These are phyloP conservation scores for Keithomyces neogunnii DNA, from an alignment of 2,329 filamentous ascomycete species.

Conservation along the genomic window DNA sequence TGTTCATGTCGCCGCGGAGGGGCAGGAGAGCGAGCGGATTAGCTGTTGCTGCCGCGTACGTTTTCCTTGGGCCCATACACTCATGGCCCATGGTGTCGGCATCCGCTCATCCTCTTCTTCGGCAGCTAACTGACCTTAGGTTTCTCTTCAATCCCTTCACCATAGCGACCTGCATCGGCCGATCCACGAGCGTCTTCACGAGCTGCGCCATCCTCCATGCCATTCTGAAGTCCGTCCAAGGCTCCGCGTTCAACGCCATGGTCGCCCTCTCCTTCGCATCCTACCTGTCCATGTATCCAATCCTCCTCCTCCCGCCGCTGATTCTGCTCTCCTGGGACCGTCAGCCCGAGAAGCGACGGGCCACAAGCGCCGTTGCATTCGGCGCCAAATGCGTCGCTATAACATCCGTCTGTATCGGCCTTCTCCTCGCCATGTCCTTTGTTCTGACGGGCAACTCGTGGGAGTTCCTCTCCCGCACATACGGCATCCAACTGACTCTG, in stretches of 20 bases:
- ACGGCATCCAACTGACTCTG: constrained; percentile 84
- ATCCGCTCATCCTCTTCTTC: no score
- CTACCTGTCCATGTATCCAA: constrained; percentile 87
- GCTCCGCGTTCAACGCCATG: constrained; percentile 66
- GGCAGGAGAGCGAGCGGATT: constrained; percentile 65
- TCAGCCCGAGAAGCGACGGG: constrained; percentile 26
- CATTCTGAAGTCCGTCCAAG: constrained; percentile 69
- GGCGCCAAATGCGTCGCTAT: constrained; percentile 42
- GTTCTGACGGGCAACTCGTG: constrained; percentile 68
- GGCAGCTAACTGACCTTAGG: constrained; percentile 31
- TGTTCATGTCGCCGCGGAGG: constrained; percentile 72
- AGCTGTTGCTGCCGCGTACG: constrained; percentile 71
- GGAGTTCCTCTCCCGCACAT: constrained; percentile 83
- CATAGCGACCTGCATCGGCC: constrained; percentile 79
- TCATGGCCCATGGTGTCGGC: no score
- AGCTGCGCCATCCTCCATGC: constrained; percentile 81
- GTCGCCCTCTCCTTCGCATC: constrained; percentile 79
- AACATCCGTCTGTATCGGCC: constrained; percentile 45
- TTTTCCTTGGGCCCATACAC: not conserved
- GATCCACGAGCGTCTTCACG: constrained; percentile 82
- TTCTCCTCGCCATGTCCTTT: constrained; percentile 64
- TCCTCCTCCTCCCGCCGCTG: constrained; percentile 77
- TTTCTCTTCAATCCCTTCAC: constrained; percentile 95
- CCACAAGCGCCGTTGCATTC: constrained; percentile 39
- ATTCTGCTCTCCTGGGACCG: constrained; percentile 73